Conservation (phyloP, 805 yeast genomes). For the Wickerhamiella brachini region DNA sequence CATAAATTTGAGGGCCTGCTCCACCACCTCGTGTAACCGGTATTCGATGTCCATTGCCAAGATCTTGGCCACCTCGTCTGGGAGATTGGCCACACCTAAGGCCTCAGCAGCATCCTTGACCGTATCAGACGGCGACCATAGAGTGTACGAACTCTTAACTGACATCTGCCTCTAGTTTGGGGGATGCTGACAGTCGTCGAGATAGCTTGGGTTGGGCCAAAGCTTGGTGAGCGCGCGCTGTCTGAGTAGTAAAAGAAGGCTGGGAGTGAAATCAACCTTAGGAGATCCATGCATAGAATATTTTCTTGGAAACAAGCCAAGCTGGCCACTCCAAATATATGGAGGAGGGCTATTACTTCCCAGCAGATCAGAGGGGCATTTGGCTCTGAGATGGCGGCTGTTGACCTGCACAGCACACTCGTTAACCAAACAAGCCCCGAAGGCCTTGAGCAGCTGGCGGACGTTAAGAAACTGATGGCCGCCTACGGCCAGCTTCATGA, state of each 20-base stretch:
- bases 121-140: conserved; percentile 97
- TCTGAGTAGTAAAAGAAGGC: no score
- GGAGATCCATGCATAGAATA: not conserved
- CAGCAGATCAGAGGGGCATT: not conserved
- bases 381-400: conserved; percentile 3
- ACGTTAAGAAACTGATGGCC: conserved; percentile 15
- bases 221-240: no score
- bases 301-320: not conserved
- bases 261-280: not conserved
- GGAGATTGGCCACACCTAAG: conserved; percentile 57
- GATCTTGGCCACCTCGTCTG: conserved; percentile 87
- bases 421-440: conserved; percentile 14
- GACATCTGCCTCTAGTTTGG: no score
- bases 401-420: conserved; percentile 11
- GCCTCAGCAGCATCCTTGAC: conserved; percentile 93
- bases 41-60: conserved; percentile 99
- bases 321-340: not conserved
- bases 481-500: conserved; percentile 4
- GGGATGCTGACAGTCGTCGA: not conserved
- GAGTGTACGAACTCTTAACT: conserved; percentile 53
- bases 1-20: conserved; percentile 93
- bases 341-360: not conserved
- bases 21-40: conserved; percentile 85
- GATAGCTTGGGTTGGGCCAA: no score
- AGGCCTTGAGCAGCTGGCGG: conserved; percentile 10